Conservation (phyloP, 805 yeast genomes). For the Kodamaea jinghongensis region DNA sequence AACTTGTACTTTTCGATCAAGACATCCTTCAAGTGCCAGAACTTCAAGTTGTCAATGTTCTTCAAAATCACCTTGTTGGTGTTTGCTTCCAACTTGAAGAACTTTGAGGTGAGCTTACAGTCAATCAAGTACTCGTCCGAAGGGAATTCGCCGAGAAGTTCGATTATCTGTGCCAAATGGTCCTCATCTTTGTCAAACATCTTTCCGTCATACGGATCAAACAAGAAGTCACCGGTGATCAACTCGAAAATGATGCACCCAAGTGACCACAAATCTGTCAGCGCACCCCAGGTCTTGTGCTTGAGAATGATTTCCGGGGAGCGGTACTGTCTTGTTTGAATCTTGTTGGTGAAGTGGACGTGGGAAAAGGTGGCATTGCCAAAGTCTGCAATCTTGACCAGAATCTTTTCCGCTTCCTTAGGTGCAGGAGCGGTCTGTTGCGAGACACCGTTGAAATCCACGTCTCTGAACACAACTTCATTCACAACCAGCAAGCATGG, state of each 20-base stretch:
- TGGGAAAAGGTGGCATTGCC: conserved; percentile 88
- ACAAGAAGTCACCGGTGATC: conserved; percentile 59
- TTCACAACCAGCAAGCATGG: conserved; percentile 14
- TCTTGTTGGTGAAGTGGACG: conserved; percentile 81
- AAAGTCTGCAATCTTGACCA: conserved; percentile 82
- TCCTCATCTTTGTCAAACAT: conserved; percentile 54
- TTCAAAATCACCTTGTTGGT: conserved; percentile 32
- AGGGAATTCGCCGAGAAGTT: conserved; percentile 46
- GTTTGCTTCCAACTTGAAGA: conserved; percentile 32
- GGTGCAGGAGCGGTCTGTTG: neutral
- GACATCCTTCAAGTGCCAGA: conserved; percentile 51
- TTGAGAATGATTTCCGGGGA: conserved; percentile 64
- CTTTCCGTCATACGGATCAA: conserved; percentile 56
- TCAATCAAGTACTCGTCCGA: conserved; percentile 36
- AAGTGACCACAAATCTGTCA: conserved; percentile 59
- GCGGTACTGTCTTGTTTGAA: conserved; percentile 89
- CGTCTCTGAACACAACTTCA: conserved; percentile 11
- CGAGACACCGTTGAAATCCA: conserved; percentile 3
- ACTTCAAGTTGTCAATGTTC: conserved; percentile 47
- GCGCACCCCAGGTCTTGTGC: conserved; percentile 55
- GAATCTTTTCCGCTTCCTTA: neutral
- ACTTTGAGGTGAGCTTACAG: conserved; percentile 39
- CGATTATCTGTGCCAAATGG: conserved; percentile 61
- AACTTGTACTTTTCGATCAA: conserved; percentile 50
- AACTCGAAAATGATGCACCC: conserved; percentile 60